Base-by-base conservation (phyloP, 1,284 basidiomycete species). In the Ustilago loliicola region DNA sequence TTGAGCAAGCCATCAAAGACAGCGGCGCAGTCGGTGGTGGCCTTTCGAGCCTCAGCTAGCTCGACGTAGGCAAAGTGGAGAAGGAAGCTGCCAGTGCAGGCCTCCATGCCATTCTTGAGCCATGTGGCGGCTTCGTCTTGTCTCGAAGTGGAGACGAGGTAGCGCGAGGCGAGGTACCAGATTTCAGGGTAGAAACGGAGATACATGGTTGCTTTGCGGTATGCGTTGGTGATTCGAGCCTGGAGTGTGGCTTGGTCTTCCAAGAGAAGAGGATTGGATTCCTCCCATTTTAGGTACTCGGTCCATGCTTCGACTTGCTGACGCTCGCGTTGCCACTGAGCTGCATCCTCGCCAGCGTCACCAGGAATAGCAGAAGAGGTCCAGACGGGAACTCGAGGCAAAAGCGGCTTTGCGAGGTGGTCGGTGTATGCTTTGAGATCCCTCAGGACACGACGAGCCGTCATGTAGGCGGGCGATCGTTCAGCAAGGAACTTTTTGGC, bases 121-220 rank as follows among this genome's bases (percentile, higher is more conserved):
- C 94, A 91, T n/a, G 90, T 89, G 15, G 92, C 83, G 0, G 93
- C 94, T 79, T 98, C 95, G 11, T 97, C 95, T 7, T 89, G 87
- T 85, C 93, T 93, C 58, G 92, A 92, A n/a, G 91, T 88, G 51
- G 89, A 90, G 62, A 90, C 88, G 50, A 92, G 92, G 91, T 94
- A 96, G 21, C 89, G 90, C 79, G 93, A 94, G 1, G 94, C 93
- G 90, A 96, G 93, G 86, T 94, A 96, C 96, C 95, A 98, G 55
- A 98, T 92, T 86, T 99, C 97, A 6, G 94, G 92, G 86, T 93
- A 98, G 88, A 94, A 99, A 50, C 96, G 90, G 93, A 98, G 94
- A 71, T 92, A 89, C 80, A 94, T 91, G 74, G 94, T 89, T 1
- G 94, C 94, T 87, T 96, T 95, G 72, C 92, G 90, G 87, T 97